Conservation (phyloP, 805 yeast genomes). For the Myxozyma vanderwaltii region DNA sequence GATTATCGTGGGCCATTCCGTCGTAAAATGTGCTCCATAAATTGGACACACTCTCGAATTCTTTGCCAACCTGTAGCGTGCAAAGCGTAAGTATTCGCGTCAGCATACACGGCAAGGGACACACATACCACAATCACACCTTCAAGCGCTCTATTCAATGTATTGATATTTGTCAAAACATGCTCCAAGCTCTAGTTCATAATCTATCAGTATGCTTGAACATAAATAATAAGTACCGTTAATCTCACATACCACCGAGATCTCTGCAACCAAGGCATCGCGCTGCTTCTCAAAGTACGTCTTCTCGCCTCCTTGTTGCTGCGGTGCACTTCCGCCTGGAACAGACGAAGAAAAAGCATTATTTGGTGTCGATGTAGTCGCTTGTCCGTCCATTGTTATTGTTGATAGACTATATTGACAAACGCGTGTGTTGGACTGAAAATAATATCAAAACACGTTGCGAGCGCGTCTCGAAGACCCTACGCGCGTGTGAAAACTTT, state of each 20-base stretch:
- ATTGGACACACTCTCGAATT: conserved; percentile 69
- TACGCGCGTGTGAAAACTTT: conserved; percentile 2
- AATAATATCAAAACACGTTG: no score
- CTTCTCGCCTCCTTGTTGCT: conserved; percentile 2
- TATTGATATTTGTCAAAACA: conserved; percentile 63
- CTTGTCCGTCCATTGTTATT: conserved; percentile 1
- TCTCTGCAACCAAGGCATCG: conserved; percentile 59
- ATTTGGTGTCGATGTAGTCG: background rate
- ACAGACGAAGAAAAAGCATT: background rate
- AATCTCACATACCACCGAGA: conserved; percentile 43
- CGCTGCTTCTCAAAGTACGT: conserved; percentile 61
- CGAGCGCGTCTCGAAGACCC: conserved; percentile 3
- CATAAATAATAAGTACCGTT: no score
- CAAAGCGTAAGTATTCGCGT: background rate
- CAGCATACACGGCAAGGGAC: background rate
- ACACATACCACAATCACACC: conserved; percentile 56
- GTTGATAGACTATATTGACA: background rate
- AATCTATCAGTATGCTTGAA: background rate
- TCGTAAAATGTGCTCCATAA: conserved; percentile 72
- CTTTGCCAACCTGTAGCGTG: conserved; percentile 55
- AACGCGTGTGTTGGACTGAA: no score
- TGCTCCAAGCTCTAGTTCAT: conserved; percentile 53
- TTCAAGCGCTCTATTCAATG: conserved; percentile 66
- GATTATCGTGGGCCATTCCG: conserved; percentile 37
- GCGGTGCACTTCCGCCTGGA: background rate